Evolutionary conservation across 2,329 filamentous ascomycete species (phyloP), one percentile per base, ranked within the genome.

Genomic region (Teratosphaeria nubilosa): DNA sequence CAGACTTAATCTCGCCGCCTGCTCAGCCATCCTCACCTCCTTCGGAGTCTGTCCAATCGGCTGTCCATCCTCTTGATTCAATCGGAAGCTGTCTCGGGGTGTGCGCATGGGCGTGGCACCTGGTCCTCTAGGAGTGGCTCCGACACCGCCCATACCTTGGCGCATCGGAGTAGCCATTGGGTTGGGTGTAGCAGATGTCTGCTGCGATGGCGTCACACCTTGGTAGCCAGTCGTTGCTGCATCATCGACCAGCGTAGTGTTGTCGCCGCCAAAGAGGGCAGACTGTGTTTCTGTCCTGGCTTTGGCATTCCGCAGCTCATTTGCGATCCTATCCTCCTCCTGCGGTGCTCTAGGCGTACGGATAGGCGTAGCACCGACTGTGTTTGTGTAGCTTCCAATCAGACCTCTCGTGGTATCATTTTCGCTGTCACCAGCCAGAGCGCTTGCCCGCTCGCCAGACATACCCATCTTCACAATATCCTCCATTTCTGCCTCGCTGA

Each of bases 381-480:
- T 83, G 45, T 83, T 85, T 16, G 87, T 84, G 73, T 99, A 99
- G 65, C 91, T 89, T 64, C 90, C 90, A 59, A 97, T 82, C 52
- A 99, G 79, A 4, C 91, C 91, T 64, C 88, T 84, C 0, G 91
- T 95, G 56, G 89, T 85, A 69, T 90, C 85, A 63, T 91, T 95
- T 60, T 96, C 90, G 70, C 88, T 88, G 56, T 85, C 84, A 51
- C 83, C 83, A 4, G 89, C 90, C 71, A 88, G 79, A 62, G 81
- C 77, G 67, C 86, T 91, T 51, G 94, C 94, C 55, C 87, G 86
- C 69, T 96, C 91, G 41, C 92, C 94, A 60, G 91, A 84, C 82
- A 95, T 88, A 51, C 94, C 92, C 91, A 97, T 95, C 78, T 99
- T 99, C 63, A 99, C 90, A 68, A 99, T 97, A 65, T 96, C 91